Percentiles rank a stretch among this genome's conserved stretches.
Conservation (phyloP, 306 rosid genomes). For the Nissolia schottii region DNA sequence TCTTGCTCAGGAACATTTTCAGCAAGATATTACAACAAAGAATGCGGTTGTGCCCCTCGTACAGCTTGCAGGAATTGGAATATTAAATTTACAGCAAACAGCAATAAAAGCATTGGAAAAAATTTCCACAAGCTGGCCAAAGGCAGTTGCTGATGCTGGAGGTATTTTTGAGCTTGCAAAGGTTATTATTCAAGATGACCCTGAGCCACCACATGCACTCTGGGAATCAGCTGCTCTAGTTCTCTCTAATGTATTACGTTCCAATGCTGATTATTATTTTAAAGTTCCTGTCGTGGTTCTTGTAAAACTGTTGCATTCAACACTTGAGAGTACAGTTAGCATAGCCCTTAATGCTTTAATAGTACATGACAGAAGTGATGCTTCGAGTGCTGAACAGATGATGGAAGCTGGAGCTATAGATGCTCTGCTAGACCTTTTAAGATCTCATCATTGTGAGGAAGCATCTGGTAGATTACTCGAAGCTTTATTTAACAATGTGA, state of each 20-base stretch:
- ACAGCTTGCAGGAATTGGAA: constrained; percentile 98
- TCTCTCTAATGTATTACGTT: constrained; percentile 76
- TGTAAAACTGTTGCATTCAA: constrained; percentile 86
- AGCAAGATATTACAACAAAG: constrained; percentile 92
- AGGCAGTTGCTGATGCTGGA: constrained; percentile 96
- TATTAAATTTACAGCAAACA: constrained; percentile 88
- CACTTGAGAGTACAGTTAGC: constrained; percentile 64
- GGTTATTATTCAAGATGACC: constrained; percentile 94
- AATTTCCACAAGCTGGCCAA: constrained; percentile 87
- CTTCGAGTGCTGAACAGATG: constrained; percentile 85
- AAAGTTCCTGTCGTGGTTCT: constrained; percentile 95
- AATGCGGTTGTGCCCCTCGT: constrained; percentile 95
- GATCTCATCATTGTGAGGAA: constrained; percentile 97
- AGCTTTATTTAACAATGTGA: constrained; percentile 80
- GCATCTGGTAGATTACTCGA: constrained; percentile 83
- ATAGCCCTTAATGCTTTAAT: constrained; percentile 73
- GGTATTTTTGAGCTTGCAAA: constrained; percentile 94
- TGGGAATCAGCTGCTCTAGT: constrained; percentile 98
- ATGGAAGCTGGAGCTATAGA: constrained; percentile 87
- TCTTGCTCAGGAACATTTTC: constrained; percentile 94
- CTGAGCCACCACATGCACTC: constrained; percentile 83
- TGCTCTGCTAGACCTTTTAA: constrained; percentile 74
- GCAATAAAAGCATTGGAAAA: constrained; percentile 89
- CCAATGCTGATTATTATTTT: constrained; percentile 76
- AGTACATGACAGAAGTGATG: constrained; percentile 72